Conservation (phyloP, 805 yeast species). For the Ogataea wickerhamii region DNA sequence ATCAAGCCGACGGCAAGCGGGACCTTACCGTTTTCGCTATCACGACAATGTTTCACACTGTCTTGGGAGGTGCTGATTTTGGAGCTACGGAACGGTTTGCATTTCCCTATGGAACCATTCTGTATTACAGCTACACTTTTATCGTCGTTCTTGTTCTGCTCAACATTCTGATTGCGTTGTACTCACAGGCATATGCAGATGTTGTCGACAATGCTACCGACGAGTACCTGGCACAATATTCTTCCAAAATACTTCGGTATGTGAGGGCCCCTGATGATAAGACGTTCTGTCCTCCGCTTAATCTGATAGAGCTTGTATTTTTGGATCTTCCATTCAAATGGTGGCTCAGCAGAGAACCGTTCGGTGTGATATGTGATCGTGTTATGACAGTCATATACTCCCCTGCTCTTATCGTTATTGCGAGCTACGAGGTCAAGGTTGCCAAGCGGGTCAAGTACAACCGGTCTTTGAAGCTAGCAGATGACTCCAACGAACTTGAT, state of each 20-base stretch:
- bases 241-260: slow-evolving; percentile 78
- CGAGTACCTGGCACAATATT: slow-evolving; percentile 80
- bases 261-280: slow-evolving; percentile 86
- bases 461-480: slow-evolving; percentile 57
- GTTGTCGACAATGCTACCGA: slow-evolving; percentile 80
- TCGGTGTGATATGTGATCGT: slow-evolving; percentile 41
- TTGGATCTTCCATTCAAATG: slow-evolving; percentile 42
- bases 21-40: slow-evolving; percentile 68
- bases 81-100: slow-evolving; percentile 67
- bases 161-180: slow-evolving; percentile 81
- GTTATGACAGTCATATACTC: slow-evolving; percentile 65
- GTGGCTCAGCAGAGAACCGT: slow-evolving; percentile 32
- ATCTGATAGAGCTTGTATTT: slow-evolving; percentile 60
- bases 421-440: slow-evolving; percentile 58
- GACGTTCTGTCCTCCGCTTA: slow-evolving; percentile 82
- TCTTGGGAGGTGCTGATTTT: slow-evolving; percentile 73
- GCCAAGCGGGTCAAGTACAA: slow-evolving; percentile 74
- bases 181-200: slow-evolving; percentile 76
- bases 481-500: slow-evolving; percentile 76
- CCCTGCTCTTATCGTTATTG: slow-evolving; percentile 60
- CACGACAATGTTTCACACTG: slow-evolving; percentile 62
- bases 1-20: slow-evolving; percentile 79
- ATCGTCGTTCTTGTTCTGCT: slow-evolving; percentile 70
- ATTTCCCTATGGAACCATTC: slow-evolving; percentile 79
- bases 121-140: slow-evolving; percentile 76